A percentile compares a stretch with the other conserved stretches of the same genome.
Conservation (phyloP, 2,329 filamentous ascomycete genomes). For the Penicillium brevicompactum region DNA sequence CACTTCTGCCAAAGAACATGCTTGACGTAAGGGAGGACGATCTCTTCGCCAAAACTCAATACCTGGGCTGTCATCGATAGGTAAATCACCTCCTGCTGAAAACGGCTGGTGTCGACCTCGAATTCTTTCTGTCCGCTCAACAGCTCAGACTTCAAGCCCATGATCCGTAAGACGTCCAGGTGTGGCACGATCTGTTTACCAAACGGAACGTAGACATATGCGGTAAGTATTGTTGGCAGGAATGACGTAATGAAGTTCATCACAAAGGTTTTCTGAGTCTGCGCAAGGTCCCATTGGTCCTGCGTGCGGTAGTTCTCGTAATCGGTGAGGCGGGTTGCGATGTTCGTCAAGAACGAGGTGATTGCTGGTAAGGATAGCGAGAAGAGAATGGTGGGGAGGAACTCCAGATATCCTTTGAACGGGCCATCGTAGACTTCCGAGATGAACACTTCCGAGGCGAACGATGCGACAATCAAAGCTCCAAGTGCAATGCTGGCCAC, state of each 20-base stretch:
- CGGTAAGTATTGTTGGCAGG: conserved; percentile 85
- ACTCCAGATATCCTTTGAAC: conserved; percentile 79
- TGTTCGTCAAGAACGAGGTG: conserved; percentile 70
- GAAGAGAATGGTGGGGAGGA: conserved; percentile 86
- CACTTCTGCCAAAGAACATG: conserved; percentile 76
- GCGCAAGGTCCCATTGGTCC: conserved; percentile 77
- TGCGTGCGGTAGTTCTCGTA: conserved; percentile 92
- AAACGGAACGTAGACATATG: conserved; percentile 93
- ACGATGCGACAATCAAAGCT: conserved; percentile 79
- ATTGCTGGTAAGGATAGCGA: conserved; percentile 79
- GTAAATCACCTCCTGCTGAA: conserved; percentile 92
- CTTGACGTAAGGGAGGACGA: conserved; percentile 82
- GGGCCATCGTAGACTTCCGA: conserved; percentile 90
- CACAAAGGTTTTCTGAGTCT: conserved; percentile 91
- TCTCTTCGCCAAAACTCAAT: conserved; percentile 82
- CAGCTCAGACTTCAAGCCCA: conserved; percentile 32
- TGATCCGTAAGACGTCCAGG: conserved; percentile 76
- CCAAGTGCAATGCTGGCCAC: conserved; percentile 73
- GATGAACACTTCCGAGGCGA: conserved; percentile 93
- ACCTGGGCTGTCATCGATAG: conserved; percentile 93
- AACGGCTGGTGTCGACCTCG: conserved; percentile 76
- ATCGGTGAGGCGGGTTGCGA: conserved; percentile 76
- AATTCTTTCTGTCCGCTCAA: conserved; percentile 61
- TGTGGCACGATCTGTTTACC: conserved; percentile 81
- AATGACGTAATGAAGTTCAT: conserved; percentile 97